These are phyloP conservation scores for Senecio squalidus DNA, from an alignment of 140 eudicot species.

Conservation along the genomic window DNA sequence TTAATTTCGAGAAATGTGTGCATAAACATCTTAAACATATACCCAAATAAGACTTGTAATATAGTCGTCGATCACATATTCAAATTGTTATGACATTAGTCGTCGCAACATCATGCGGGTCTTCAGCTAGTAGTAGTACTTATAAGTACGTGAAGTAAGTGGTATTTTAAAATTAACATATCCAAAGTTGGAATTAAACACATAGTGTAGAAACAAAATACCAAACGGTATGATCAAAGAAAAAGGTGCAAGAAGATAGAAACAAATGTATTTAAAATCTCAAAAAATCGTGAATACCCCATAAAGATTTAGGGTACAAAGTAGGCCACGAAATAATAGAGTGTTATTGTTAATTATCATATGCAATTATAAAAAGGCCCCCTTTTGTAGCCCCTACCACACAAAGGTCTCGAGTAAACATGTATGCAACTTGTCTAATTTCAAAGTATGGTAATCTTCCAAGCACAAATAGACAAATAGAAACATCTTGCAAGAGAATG, in stretches of 20 bases:
- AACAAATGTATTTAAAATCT: conserved; percentile 27
- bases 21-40: too few species aligned
- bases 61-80: too few species aligned
- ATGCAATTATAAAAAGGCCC: neutral
- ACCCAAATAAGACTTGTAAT: too few species aligned
- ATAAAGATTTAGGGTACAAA: conserved; percentile 25
- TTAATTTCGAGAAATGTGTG: too few species aligned
- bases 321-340: conserved; percentile 23
- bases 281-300: conserved; percentile 27
- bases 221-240: neutral
- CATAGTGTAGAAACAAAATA: neutral
- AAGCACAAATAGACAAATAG: conserved; percentile 15
- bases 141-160: too few species aligned
- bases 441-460: conserved; percentile 18
- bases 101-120: too few species aligned
- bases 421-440: conserved; percentile 8
- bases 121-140: too few species aligned
- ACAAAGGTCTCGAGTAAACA: conserved; percentile 7
- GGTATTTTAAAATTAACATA: too few species aligned
- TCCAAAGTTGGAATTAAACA: neutral
- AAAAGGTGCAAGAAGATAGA: neutral
- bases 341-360: conserved; percentile 9
- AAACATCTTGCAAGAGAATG: conserved; percentile 6
- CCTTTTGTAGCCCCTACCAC: conserved; percentile 32
- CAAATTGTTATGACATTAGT: too few species aligned